These are phyloP conservation scores for Diplotaxis tenuifolia DNA, from an alignment of 345 rosid genomes.

Conservation along the genomic window DNA sequence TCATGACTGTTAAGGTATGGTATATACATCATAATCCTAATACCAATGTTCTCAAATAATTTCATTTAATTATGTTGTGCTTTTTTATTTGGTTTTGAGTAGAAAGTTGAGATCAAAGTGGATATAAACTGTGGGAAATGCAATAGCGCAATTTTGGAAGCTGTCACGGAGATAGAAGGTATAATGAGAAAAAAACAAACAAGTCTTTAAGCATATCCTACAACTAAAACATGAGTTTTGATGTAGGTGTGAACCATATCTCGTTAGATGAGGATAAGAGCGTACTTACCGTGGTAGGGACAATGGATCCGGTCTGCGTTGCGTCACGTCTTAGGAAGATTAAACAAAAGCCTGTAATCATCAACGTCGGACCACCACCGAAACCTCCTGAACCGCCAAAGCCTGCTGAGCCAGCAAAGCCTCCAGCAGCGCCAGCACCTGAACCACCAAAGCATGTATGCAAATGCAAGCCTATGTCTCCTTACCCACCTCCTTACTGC, in stretches of 20 bases:
- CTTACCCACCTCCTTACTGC: slow-evolving; percentile 22
- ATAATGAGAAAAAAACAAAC: neutral
- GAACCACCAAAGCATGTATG: slow-evolving; percentile 12
- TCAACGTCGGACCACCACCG: slow-evolving; percentile 38
- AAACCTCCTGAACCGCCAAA: slow-evolving; percentile 29
- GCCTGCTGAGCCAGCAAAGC: neutral
- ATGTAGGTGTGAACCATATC: slow-evolving; percentile 31
- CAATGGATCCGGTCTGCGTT: slow-evolving; percentile 40
- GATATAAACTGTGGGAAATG: slow-evolving; percentile 36
- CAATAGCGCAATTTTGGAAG: slow-evolving; percentile 32
- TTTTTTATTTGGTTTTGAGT: neutral
- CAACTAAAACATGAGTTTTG: neutral
- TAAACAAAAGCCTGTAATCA: slow-evolving; percentile 39
- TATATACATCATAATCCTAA: neutral
- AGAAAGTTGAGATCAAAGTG: slow-evolving; percentile 34
- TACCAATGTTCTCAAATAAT: slow-evolving; percentile 5
- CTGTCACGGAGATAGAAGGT: slow-evolving; percentile 38
- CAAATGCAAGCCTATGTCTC: slow-evolving; percentile 20
- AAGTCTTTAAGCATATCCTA: neutral
- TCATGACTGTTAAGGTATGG: neutral
- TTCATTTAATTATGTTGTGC: neutral
- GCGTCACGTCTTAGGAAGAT: slow-evolving; percentile 30
- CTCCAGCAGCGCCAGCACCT: neutral
- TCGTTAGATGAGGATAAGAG: slow-evolving; percentile 29
- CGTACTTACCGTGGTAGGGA: slow-evolving; percentile 36